A percentile compares a stretch with the other conserved stretches of the same genome.
Conservation (phyloP, 1,284 basidiomycete genomes). For the Vanrija sp. region DNA sequence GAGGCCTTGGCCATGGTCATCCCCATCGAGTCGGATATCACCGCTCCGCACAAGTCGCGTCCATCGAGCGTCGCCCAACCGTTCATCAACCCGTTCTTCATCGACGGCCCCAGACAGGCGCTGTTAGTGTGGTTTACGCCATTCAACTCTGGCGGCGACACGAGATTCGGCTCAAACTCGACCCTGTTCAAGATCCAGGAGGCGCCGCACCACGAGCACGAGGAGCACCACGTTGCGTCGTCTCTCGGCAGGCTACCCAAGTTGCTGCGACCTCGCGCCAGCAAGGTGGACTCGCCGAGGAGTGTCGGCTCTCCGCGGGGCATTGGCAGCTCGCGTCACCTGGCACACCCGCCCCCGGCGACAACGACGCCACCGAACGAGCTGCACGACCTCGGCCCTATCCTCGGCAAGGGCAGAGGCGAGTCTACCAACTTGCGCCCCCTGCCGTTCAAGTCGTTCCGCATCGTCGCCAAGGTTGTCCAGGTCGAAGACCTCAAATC, state of each 20-base stretch:
- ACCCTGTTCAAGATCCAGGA: slow-evolving; percentile 17
- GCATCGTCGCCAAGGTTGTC: slow-evolving; percentile 45
- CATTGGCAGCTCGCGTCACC: too few species aligned
- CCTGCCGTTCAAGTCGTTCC: slow-evolving; percentile 44
- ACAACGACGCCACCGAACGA: slow-evolving; percentile 10
- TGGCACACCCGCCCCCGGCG: slow-evolving; percentile 1
- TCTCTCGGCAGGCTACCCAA: slow-evolving; percentile 41
- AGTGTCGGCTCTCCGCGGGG: neutral
- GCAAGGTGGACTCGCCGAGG: neutral
- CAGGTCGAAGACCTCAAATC: slow-evolving; percentile 38
- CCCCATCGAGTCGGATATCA: slow-evolving; percentile 26
- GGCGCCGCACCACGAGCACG: slow-evolving; percentile 12
- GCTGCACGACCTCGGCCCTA: neutral
- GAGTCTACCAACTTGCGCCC: slow-evolving; percentile 24
- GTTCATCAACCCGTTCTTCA: slow-evolving; percentile 25
- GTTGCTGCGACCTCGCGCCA: slow-evolving; percentile 34
- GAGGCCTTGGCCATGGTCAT: slow-evolving; percentile 49
- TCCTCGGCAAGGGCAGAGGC: neutral
- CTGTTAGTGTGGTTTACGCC: slow-evolving; percentile 48
- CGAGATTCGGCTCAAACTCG: slow-evolving; percentile 2
- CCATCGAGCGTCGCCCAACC: neutral
- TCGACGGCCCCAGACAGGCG: slow-evolving; percentile 28
- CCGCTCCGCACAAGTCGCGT: neutral
- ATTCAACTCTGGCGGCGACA: slow-evolving; percentile 32
- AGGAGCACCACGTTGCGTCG: slow-evolving; percentile 1